Base-by-base conservation (phyloP, 1,284 basidiomycete genomes). In the Ustilago lituana region DNA sequence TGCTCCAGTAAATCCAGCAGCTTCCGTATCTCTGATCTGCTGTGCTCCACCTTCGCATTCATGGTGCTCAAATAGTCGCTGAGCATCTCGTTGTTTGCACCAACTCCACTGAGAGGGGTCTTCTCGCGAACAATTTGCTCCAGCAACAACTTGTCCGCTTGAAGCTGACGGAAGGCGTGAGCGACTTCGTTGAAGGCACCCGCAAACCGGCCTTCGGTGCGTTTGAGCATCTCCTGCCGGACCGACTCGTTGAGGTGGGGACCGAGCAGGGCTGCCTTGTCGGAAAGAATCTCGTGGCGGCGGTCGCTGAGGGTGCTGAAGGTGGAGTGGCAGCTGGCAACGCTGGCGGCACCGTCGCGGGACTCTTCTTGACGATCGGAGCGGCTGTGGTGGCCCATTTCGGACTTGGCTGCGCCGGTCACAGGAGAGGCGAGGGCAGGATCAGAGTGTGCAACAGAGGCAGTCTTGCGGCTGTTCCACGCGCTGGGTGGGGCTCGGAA, bases 1-100 rank as follows among this genome's bases (percentile, higher is more conserved):
- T 77, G 69, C 22, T 78, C 76, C 11, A 78, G 48, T 24, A 78
- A 61, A 36, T 77, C 75, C 15, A 78, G 52, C 31, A 78, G 53
- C 46, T 77, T 74, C 4, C 59, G 55, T 15, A 77, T 74, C 61
- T 78, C 76, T n/a, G 24, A 39, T 2, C 58, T 51, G 38, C 55
- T 73, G 22, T 62, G 47, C 22, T 71, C 70, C 6, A 76, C 24
- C 37, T 76, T 75, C 15, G 54, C 43, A 20, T 68, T 69, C 70
- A 77, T 69, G 7, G 50, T 48, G 5, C 54, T 37, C n/a, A 78
- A 58, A 35, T 77, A 74, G 12, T 55, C 33, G 43, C 52, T 44
- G 2, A 77, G 58, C n/a, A 54, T 44, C 31, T 68, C 69, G 49
- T 73, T 60, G 45, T 61, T 56, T 5, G 51, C 45, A 0, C 72